Base-by-base conservation (phyloP, 495 filamentous ascomycete genomes). In the Penicillium robsamsonii region DNA sequence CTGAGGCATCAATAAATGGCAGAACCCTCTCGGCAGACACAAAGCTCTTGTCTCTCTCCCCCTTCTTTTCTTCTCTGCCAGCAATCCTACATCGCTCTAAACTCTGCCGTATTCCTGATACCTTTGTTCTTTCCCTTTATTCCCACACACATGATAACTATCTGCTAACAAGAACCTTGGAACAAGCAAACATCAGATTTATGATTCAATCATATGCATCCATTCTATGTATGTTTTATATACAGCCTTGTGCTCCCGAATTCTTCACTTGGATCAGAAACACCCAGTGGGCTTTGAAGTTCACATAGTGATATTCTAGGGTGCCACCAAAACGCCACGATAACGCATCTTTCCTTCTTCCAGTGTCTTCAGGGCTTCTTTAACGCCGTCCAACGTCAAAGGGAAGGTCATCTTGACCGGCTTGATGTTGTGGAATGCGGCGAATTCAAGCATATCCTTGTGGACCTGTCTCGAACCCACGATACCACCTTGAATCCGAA, bases 281-380 rank as follows among this genome's bases (percentile, higher is more conserved):
- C 42, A 25, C 42, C 42, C 13, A 24, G 15, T 13, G 13, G 10
- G 4, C 18, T 12, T 13, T 25, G 25, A 3, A 13, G 0, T 5
- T 2, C 35, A 29, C 43, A 27, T 45, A 17, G 3, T 3, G 18
- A 30, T 20, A 15, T 3, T 17, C 38, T 52, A 61, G 15, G 61
- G 50, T 31, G 72, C 68, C 15, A 73, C 62, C 20, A 82, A 61
- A 41, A 81, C 76, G 18, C 73, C 84, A n/a, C 84, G 68, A 59
- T 86, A 87, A 46, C 81, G 70, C 73, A 87, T 82, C 37, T 81
- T 76, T 2, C 84, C 83, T 1, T 74, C 67, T 8, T 79, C 67
- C 60, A 87, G 56, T 35, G 73, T 78, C 58, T 79, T 64, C 57
- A 87, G 62, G 17, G 79, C 78, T 30, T 83, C 59, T 37, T 72